Base-by-base conservation (phyloP, 306 rosid species). In the Comarum palustre region DNA sequence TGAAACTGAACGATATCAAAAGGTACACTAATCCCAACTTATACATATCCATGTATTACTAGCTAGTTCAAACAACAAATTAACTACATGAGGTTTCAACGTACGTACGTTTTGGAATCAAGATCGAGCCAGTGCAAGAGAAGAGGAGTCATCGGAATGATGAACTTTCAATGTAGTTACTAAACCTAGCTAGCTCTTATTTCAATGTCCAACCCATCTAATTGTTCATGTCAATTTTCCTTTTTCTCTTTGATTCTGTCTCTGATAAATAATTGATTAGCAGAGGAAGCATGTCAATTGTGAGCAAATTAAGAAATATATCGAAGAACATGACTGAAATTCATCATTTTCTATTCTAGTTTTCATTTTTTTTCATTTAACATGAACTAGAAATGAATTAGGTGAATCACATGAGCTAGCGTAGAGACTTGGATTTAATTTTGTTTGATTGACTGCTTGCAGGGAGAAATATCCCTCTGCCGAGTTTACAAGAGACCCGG, bases 401-500 rank as follows among this genome's bases (percentile, higher is more conserved):
- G 45, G 46, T 34, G 46, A 62, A 34, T 46, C 1, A 62, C 68
- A 62, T 59, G 65, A 34, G 47, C 41, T 38, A 38, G 25, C n/a
- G 63, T 1, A 27, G 36, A 58, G 38, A 58, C 12, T 59, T 29
- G 65, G 19, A 59, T 29, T 12, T 59, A 42, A 57, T 69, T 69
- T n/a, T 42, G 43, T 47, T 68, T 12, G n/a, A 48, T 36, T 55
- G 15, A 31, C 2, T 39, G 12, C 20, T 60, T 73, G 6, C 76
- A 94, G 99, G 89, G 86, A 32, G 99, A 95, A 80, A 95, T 95
- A 84, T 95, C 99, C 6, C 82, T 95, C 2, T 95, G 99, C 73
- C 88, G 99, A 1, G 99, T 95, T 25, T 91, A 91, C 88, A 91
- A 95, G 83, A 84, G 99, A 82, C 88, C 97, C 0, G 99, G 99